Conservation (phyloP, 441 rosid genomes). For the Populus hybrid region DNA sequence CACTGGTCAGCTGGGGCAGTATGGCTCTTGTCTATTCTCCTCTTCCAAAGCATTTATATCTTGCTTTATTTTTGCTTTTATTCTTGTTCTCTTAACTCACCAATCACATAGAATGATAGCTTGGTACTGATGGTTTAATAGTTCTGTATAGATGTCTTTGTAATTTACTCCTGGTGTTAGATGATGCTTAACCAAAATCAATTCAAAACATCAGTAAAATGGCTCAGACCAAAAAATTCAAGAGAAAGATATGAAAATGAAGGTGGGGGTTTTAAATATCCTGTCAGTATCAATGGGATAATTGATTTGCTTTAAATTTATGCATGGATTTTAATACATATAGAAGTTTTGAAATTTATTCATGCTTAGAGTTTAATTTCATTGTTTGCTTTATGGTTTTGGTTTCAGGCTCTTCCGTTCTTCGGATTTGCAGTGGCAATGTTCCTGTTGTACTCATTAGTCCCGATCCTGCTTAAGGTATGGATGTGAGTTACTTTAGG, state of each 20-base stretch:
- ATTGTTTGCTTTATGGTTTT: conserved; percentile 8
- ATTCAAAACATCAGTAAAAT: background rate
- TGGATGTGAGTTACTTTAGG: conserved; percentile 3
- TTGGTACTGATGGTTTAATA: background rate
- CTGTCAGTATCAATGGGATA: background rate
- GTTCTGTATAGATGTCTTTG: background rate
- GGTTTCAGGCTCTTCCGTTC: conserved; percentile 74
- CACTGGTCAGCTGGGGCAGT: conserved; percentile 77
- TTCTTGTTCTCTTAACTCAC: background rate
- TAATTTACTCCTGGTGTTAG: background rate
- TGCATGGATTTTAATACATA: background rate
- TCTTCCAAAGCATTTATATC: background rate
- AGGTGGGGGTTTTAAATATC: background rate
- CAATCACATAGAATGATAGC: background rate
- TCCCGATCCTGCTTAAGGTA: conserved; percentile 86
- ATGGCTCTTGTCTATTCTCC: conserved; percentile 28
- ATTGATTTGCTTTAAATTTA: background rate
- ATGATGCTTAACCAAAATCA: background rate
- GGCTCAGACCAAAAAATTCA: background rate
- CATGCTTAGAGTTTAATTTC: background rate
- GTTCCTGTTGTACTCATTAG: conserved; percentile 83
- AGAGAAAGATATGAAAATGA: background rate
- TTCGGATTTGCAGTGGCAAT: conserved; percentile 60
- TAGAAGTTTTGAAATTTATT: background rate
- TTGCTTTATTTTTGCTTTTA: background rate